phyloP scores from a whole-genome alignment of 805 yeast species.

The Scheffersomyces ergatensis region DNA sequence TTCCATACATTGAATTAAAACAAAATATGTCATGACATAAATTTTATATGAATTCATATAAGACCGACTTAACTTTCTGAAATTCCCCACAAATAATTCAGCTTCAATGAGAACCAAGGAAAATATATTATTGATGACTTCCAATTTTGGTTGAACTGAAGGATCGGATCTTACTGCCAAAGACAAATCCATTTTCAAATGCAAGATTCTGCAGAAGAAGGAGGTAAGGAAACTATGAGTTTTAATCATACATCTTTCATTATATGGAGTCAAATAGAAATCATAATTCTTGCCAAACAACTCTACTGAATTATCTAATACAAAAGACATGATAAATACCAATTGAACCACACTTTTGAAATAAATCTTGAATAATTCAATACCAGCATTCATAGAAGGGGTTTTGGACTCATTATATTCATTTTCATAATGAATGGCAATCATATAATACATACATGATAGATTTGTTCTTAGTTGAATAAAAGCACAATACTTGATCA shows the following conservation, averaged over 20 bases:
- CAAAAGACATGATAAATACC: conserved; percentile 42
- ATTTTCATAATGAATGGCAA: conserved; percentile 40
- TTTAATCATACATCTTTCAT: conserved; percentile 39
- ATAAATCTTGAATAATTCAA: conserved; percentile 41
- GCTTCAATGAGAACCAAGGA: conserved; percentile 33
- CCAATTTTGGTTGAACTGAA: conserved; percentile 18
- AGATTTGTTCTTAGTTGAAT: conserved; percentile 37
- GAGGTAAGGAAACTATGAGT: conserved; percentile 38
- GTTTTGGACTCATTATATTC: conserved; percentile 23
- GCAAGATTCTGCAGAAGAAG: conserved; percentile 37
- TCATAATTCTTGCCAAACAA: conserved; percentile 40
- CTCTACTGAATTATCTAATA: conserved; percentile 39
- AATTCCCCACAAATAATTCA: conserved; percentile 42
- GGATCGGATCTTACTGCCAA: conserved; percentile 13
- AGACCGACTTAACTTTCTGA: conserved; percentile 31
- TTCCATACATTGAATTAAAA: conserved; percentile 39
- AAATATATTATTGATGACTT: conserved; percentile 31
- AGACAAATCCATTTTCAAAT: conserved; percentile 32
- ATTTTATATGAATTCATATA: conserved; percentile 40
- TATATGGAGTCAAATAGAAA: conserved; percentile 31
- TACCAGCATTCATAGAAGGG: conserved; percentile 36
- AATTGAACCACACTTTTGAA: conserved; percentile 40
- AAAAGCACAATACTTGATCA: conserved; percentile 31
- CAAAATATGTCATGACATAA: conserved; percentile 40
- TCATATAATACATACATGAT: conserved; percentile 38